Conservation (phyloP, 2,329 filamentous ascomycete genomes). For the Cryphonectria carpinicola region DNA sequence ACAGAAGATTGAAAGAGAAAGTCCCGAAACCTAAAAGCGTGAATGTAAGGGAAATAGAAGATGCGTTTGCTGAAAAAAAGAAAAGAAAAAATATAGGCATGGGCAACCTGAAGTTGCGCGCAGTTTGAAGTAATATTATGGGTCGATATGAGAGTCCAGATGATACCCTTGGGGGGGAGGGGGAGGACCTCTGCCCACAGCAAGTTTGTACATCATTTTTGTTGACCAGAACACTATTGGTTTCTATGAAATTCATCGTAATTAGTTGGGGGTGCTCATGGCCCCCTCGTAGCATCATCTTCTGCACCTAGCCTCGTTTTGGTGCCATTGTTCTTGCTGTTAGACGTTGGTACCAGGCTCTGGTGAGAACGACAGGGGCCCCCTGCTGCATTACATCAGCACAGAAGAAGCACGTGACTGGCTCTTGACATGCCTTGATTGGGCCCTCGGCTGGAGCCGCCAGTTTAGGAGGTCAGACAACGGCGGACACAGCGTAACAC, state of each 20-base stretch:
- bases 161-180: background rate
- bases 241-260: background rate
- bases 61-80: background rate
- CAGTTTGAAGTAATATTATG: background rate
- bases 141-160: background rate
- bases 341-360: background rate
- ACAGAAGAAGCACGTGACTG: background rate
- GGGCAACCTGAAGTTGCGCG: background rate
- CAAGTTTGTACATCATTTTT: background rate
- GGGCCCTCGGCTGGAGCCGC: conserved; percentile 8
- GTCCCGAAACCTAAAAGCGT: no score
- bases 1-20: no score
- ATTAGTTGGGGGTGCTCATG: background rate
- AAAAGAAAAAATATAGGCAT: background rate
- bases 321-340: background rate
- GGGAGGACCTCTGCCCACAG: background rate
- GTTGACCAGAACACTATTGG: background rate
- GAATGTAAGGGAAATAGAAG: no score
- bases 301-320: background rate
- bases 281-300: background rate
- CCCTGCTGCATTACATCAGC: background rate
- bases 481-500: conserved; percentile 1
- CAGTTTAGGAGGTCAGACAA: background rate
- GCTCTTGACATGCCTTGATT: background rate
- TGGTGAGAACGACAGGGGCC: background rate